Evolutionary conservation across 495 filamentous ascomycete genomes (phyloP).

Genomic region (Aspergillus steynii): DNA sequence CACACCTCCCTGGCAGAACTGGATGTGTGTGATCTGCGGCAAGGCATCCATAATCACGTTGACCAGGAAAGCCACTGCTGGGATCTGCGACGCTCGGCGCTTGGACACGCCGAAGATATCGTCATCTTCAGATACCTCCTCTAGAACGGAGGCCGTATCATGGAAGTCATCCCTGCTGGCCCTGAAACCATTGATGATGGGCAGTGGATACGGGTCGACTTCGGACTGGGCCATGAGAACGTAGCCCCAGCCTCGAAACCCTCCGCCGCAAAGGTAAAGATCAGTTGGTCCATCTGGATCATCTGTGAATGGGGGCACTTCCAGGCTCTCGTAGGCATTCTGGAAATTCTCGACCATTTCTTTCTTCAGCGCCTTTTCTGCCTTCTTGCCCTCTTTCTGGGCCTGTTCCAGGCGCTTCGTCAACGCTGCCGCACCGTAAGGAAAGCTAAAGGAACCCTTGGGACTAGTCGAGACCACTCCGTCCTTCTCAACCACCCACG

Average conservation of each 20-base stretch:
- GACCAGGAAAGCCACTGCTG: conserved; percentile 75
- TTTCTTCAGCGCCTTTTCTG: conserved; percentile 40
- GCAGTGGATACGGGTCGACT: conserved; percentile 76
- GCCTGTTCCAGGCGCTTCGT: conserved; percentile 54
- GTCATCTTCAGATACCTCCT: conserved; percentile 35
- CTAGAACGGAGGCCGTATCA: conserved; percentile 56
- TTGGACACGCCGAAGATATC: conserved; percentile 78
- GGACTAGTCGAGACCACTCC: conserved; percentile 50
- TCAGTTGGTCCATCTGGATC: conserved; percentile 47
- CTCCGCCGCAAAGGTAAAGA: conserved; percentile 80
- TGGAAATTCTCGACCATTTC: conserved; percentile 60
- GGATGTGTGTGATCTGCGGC: conserved; percentile 65
- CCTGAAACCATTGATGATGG: conserved; percentile 76
- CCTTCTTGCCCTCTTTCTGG: conserved; percentile 17
- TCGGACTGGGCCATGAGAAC: conserved; percentile 68
- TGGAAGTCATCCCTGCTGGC: conserved; percentile 60
- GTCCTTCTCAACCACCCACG: conserved; percentile 64
- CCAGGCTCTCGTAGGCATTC: conserved; percentile 55
- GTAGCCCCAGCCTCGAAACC: conserved; percentile 86
- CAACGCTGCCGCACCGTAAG: conserved; percentile 82
- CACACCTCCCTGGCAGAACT: conserved; percentile 82
- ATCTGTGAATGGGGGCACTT: conserved; percentile 53
- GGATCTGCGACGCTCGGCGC: conserved; percentile 73
- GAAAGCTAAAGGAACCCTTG: conserved; percentile 56
- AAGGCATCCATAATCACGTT: conserved; percentile 66